A percentile compares a stretch with the other conserved stretches of the same genome.
Evolutionary conservation across 768 basidiomycete species (phyloP).

Genomic region (Lentinula lateritia): DNA sequence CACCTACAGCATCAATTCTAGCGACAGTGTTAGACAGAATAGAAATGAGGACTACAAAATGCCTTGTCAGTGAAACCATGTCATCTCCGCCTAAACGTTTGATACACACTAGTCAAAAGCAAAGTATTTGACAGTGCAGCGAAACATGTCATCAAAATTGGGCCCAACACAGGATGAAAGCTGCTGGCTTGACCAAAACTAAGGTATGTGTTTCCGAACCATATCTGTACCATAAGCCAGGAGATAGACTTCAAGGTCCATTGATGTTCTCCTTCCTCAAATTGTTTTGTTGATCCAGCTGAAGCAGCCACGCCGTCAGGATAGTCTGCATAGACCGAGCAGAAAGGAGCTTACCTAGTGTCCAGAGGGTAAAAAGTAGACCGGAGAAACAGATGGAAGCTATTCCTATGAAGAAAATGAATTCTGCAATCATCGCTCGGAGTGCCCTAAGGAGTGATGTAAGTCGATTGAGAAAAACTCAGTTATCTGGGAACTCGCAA

Average conservation of each 20-base stretch:
- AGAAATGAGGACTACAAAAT: slow-evolving; percentile 67
- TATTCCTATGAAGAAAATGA: slow-evolving; percentile 73
- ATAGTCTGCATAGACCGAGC: not conserved
- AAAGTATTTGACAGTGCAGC: slow-evolving; percentile 77
- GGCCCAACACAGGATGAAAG: slow-evolving; percentile 69
- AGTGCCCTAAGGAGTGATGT: slow-evolving; percentile 45
- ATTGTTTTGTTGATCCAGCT: slow-evolving; percentile 16
- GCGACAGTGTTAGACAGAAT: slow-evolving; percentile 90
- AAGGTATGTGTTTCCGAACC: slow-evolving; percentile 60
- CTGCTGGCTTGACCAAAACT: slow-evolving; percentile 48
- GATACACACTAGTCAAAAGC: slow-evolving; percentile 67
- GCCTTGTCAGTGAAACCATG: slow-evolving; percentile 2
- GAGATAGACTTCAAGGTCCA: slow-evolving; percentile 48
- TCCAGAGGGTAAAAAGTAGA: slow-evolving; percentile 50
- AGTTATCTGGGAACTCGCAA: slow-evolving; percentile 41
- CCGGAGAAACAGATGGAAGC: slow-evolving; percentile 81
- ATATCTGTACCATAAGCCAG: slow-evolving; percentile 84
- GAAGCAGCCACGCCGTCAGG: not conserved
- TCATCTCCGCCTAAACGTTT: not conserved
- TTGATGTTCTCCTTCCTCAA: slow-evolving; percentile 16
- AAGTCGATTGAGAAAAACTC: not conserved
- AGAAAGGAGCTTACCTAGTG: slow-evolving; percentile 30
- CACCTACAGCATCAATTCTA: slow-evolving; percentile 59
- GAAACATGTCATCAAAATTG: slow-evolving; percentile 74
- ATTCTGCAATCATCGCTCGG: slow-evolving; percentile 78